Base-by-base conservation (phyloP, 2,329 filamentous ascomycete species). In the Ophiostoma sp. region DNA sequence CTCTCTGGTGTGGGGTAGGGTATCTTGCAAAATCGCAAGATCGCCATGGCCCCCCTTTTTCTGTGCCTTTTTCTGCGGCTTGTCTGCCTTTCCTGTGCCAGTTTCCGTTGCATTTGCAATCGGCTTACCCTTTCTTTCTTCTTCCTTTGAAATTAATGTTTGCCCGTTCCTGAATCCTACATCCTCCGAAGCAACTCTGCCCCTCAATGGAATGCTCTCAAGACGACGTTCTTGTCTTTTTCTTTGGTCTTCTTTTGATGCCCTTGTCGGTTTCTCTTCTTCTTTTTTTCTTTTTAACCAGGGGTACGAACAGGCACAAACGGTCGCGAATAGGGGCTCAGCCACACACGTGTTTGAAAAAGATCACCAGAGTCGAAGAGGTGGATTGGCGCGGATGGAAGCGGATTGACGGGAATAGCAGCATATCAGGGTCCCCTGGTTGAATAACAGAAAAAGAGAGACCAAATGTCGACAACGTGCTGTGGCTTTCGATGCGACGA, bases 371-470 rank as follows among this genome's bases (percentile, higher is more conserved):
- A 22, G 25, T 28, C 31, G 11, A 66, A 42, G 36, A 42, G 19
- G 50, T 52, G 50, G 50, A 22, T 52, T 52, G 39, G 42, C 42
- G 31, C 17, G 28, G 17, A 39, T 61, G 2, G 17, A 61, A 61
- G 57, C 57, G 57, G 31, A 61, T 61, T 28, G 12, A 66, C 61
- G 61, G 61, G 22, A 45, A 42, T 66, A 66, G 36, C 61, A 45
- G 36, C 36, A 45, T 45, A 28, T 66, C 61, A 66, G 36, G 22
- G 36, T 28, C 22, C 31, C 28, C 61, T 64, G 33, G 36, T 36
- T 2, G 59, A 42, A 64, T 25, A 25, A 42, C 33, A 28, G 22
- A 42, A 22, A 9, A 45, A 25, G 3, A 28, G 8, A 12, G 9
- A 22, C 22, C 12, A 42, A 45, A 22, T 7, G 31, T 63, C 31